Conservation (phyloP, 2,329 filamentous ascomycete genomes). For the Talaromyces sp. region DNA sequence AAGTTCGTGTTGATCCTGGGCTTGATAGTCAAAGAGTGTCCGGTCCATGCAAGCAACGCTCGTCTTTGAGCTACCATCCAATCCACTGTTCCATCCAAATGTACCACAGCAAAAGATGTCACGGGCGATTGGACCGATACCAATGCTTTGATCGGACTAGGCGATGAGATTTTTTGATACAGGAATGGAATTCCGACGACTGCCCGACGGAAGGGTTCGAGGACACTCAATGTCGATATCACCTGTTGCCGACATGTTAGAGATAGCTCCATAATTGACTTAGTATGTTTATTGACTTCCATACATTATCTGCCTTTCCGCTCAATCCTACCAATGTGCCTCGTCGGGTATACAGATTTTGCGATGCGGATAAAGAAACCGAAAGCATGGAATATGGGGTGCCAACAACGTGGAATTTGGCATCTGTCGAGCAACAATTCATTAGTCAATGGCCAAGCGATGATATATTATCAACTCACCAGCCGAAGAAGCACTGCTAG, state of each 20-base stretch:
- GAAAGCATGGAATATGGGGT: constrained; percentile 91
- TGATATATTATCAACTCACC: constrained; percentile 28
- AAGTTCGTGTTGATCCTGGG: constrained; percentile 72
- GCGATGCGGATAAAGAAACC: constrained; percentile 86
- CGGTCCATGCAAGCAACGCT: constrained; percentile 93
- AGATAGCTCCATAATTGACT: background rate
- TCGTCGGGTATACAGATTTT: constrained; percentile 85
- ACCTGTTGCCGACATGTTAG: constrained; percentile 51
- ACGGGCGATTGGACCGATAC: constrained; percentile 82
- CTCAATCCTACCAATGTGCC: constrained; percentile 87
- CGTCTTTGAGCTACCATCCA: constrained; percentile 90
- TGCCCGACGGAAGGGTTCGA: constrained; percentile 78
- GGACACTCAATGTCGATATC: constrained; percentile 80
- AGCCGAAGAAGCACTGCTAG: constrained; percentile 40
- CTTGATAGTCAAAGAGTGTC: constrained; percentile 73
- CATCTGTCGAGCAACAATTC: constrained; percentile 58
- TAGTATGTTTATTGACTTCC: background rate
- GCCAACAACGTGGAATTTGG: constrained; percentile 89
- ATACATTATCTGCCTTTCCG: constrained; percentile 84
- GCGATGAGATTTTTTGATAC: constrained; percentile 85
- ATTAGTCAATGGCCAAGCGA: background rate
- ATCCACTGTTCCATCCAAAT: constrained; percentile 88
- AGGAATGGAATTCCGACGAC: constrained; percentile 86
- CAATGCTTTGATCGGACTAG: constrained; percentile 80
- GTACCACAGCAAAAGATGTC: constrained; percentile 81